These are phyloP conservation scores for Glarea lozoyensis DNA, from an alignment of 495 filamentous ascomycete species.

Conservation along the genomic window DNA sequence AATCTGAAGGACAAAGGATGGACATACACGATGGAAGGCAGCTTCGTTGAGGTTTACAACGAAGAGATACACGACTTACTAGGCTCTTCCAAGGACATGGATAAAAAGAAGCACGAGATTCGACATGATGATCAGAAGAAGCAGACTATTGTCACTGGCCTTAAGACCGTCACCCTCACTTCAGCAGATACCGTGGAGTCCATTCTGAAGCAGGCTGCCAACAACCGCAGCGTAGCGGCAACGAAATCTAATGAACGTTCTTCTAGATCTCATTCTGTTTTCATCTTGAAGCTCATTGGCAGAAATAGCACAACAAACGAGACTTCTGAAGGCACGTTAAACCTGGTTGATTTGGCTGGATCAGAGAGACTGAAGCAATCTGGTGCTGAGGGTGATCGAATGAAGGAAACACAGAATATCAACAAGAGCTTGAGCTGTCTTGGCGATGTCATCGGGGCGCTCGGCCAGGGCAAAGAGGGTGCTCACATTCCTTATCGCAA, in stretches of 20 bases:
- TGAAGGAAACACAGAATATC: slow-evolving; percentile 95
- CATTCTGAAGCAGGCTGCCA: slow-evolving; percentile 68
- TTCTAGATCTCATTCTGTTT: slow-evolving; percentile 90
- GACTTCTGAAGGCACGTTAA: slow-evolving; percentile 84
- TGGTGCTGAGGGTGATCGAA: slow-evolving; percentile 70
- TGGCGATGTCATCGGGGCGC: slow-evolving; percentile 86
- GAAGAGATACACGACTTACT: slow-evolving; percentile 93
- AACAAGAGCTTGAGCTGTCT: slow-evolving; percentile 88
- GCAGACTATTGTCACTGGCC: slow-evolving; percentile 78
- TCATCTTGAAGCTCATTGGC: slow-evolving; percentile 85
- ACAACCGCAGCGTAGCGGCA: slow-evolving; percentile 84
- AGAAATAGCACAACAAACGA: slow-evolving; percentile 74
- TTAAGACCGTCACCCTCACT: slow-evolving; percentile 71
- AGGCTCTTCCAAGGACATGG: slow-evolving; percentile 62
- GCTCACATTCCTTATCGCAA: slow-evolving; percentile 91
- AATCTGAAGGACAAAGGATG: slow-evolving; percentile 83
- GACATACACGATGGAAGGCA: slow-evolving; percentile 88
- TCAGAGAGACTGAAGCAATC: slow-evolving; percentile 85
- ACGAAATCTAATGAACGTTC: slow-evolving; percentile 95
- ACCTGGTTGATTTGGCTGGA: slow-evolving; percentile 91
- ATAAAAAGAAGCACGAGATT: slow-evolving; percentile 87
- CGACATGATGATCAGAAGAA: slow-evolving; percentile 72
- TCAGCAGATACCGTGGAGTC: slow-evolving; percentile 66
- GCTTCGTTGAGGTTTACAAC: slow-evolving; percentile 99
- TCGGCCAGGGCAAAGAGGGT: slow-evolving; percentile 79